Evolutionary conservation across 805 yeast genomes (phyloP), one percentile per base, ranked within the genome.

Genomic region (Spathaspora boniae): DNA sequence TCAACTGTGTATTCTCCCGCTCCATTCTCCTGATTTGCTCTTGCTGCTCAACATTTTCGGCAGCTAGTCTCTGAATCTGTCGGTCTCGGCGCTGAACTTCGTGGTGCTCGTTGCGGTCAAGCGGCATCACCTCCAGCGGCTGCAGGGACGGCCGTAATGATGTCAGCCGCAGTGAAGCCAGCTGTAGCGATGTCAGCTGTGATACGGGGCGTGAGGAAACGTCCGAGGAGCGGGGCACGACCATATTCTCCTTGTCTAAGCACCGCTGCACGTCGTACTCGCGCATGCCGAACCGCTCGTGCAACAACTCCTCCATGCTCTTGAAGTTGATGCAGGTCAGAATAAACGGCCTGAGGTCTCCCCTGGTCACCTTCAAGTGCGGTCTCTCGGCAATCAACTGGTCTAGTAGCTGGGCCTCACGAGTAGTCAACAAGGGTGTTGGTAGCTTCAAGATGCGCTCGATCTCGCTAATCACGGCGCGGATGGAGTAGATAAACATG

Each of bases 261-360:
- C 34, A 17, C 3, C 17, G 25, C 20, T 18, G 21, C 22, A 41
- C 17, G 31, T 38, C 47, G 4, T n/a, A 5, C 12, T 24, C 15
- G 4, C 45, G 35, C 4, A 53, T 27, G n/a, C 47, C 44, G n/a
- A 42, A 44, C 33, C 65, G 40, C 5, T 53, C 55, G 5, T 12
- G 25, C 2, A 62, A 35, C 20, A 59, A 51, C 20, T 28, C 41
- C 14, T 47, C 48, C 26, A 60, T 47, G 16, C 41, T 41, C 12
- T 38, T 14, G 26, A 41, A 40, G 7, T 48, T 46, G 4, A 53
- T 57, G 21, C 60, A 37, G 18, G 47, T 52, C 15, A 55, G 33
- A 6, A 62, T 9, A 36, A 62, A 58, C 29, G 43, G 40, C 18
- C 45, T 36, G 14, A 59, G 43, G 21, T 58, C 60, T 3, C 33